These are phyloP conservation scores for Microbotryomycetes sp. DNA, from an alignment of 1,284 basidiomycete species.

Conservation along the genomic window DNA sequence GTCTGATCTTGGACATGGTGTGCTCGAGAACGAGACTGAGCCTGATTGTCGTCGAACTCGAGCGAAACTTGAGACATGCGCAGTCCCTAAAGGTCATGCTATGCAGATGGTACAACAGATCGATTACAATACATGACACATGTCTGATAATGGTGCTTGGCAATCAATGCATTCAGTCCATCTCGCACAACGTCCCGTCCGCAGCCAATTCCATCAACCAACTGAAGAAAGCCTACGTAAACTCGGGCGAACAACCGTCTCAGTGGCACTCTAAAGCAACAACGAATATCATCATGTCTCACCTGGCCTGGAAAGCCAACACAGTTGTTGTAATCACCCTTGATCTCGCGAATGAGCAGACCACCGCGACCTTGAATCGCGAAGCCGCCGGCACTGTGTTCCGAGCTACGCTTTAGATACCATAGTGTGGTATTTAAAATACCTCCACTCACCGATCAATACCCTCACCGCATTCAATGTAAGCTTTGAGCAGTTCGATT, in stretches of 20 bases:
- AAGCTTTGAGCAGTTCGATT: constrained; percentile 60
- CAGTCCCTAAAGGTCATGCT: too few species aligned
- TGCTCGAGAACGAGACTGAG: neutral
- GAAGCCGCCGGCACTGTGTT: constrained; percentile 75
- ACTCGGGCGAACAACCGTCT: accelerated
- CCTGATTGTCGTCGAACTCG: too few species aligned
- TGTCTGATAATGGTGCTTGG: neutral
- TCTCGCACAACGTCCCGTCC: constrained; percentile 46
- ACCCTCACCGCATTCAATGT: constrained; percentile 83
- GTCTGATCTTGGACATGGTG: constrained; percentile 23
- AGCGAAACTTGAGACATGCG: too few species aligned
- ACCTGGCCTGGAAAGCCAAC: constrained; percentile 79
- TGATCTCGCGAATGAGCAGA: constrained; percentile 70
- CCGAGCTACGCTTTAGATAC: too few species aligned
- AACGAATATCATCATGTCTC: constrained; percentile 42
- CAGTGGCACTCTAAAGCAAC: constrained; percentile 2
- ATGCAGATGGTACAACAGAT: too few species aligned
- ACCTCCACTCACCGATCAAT: constrained; percentile 53
- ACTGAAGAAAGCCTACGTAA: constrained; percentile 51
- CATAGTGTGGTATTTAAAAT: too few species aligned
- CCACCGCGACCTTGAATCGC: constrained; percentile 87
- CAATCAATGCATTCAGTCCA: constrained; percentile 16
- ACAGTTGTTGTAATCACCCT: constrained; percentile 88
- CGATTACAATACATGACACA: too few species aligned
- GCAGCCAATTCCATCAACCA: constrained; percentile 60